Base-by-base conservation (phyloP, 495 filamentous ascomycete genomes). In the Pyrenula massariospora region DNA sequence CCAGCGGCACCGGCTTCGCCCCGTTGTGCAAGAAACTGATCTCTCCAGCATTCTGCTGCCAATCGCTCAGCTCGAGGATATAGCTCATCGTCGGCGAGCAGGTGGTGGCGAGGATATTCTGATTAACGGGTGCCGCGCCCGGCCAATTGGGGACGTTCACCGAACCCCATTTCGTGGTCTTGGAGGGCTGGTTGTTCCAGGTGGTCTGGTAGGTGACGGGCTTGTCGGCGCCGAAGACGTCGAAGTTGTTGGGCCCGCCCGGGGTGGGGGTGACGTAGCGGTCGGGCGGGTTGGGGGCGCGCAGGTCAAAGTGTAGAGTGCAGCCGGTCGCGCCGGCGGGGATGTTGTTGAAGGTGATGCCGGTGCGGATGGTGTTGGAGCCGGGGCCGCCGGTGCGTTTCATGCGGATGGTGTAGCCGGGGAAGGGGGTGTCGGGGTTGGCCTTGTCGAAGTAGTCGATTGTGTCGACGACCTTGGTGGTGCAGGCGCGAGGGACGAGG, bases 231-330 rank as follows among this genome's bases (percentile, higher is more conserved):
- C 31, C 59, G 5, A 67, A 58, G 12, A 68, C 57, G 22, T 65
- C 58, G 2, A 66, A 58, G 2, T 69, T 64, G 24, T 65, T 75
- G 53, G 73, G 74, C 23, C 68, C 66, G 22, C 77, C 81, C 21
- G 75, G 64, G 24, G 85, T 72, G 23, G 66, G 63, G 68, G 85
- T 85, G 70, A 80, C 85, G 70, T 86, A 85, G 65, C 66, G 65
- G 50, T 73, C 57, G 53, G 56, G 55, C 1, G 67, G 24, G 62
- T 82, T 65, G 59, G 77, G 80, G 59, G 69, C 64, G 58, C 78
- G 63, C 56, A 85, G 85, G 60, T 82, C 68, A 55, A 85, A 70
- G 71, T 84, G 84, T 64, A 81, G 76, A 20, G 64, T 63, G 56
- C 73, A 69, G 58, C 64, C 67, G 31, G 67, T 67, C 50, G 79